Base-by-base conservation (phyloP, 2,329 filamentous ascomycete genomes). In the Pezicula neosporulosa region DNA sequence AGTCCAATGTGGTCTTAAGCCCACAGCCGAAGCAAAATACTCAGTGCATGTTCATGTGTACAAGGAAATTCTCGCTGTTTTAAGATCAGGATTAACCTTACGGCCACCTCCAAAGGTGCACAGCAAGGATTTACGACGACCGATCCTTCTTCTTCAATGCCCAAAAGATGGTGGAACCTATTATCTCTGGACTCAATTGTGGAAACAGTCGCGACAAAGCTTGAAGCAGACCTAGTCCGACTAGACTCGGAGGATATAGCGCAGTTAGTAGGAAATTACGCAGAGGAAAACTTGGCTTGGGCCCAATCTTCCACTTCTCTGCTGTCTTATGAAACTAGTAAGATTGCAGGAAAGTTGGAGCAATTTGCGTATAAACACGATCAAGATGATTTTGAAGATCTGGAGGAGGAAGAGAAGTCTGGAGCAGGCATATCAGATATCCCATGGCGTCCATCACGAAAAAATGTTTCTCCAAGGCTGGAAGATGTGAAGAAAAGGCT, bases 171-270 rank as follows among this genome's bases (percentile, higher is more conserved):
- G 80, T 44, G 78, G 74, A 37, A 79, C 75, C 50, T 65, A 68
- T 44, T 76, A 79, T 55, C 68, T 55, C 68, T 89, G 35, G 77
- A 85, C 56, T 68, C 72, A 3, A 71, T 89, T n/a, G 79, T 92
- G 2, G 76, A 81, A 53, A 77, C 81, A 47, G 71, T 87, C 41
- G 87, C 87, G 0, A 71, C 72, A 12, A 76, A 82, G 33, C 71
- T 87, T 6, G 72, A 71, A 6, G 85, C 88, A 3, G 83, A 93
- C 57, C 63, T 93, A 3, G 70, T 94, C 30, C 77, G 81, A 18
- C 65, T 95, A 10, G 81, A 85, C 62, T 82, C 89, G 1, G 80
- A 85, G 55, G 85, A 87, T 61, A 70, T 95, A 48, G 86, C 86
- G 3, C 77, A 85, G 46, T 72, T 94, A 24, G 77, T 86, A 0